Percentiles rank a stretch among this genome's conserved stretches.
These are phyloP conservation scores for Rhodotorula mucilaginosa DNA, from an alignment of 1,284 basidiomycete species.

Conservation along the genomic window DNA sequence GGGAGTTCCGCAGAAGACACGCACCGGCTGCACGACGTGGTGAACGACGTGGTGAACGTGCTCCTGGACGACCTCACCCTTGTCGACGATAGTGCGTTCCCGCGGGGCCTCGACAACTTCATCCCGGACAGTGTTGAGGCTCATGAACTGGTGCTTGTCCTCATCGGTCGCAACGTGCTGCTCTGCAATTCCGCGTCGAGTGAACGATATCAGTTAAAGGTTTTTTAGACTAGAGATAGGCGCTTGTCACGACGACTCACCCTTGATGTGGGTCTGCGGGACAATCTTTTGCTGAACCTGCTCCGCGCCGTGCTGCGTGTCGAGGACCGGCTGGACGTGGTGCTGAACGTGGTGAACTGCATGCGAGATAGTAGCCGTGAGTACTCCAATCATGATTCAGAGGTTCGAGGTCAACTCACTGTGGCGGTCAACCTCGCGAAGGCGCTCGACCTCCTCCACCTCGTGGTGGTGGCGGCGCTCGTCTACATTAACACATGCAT, in stretches of 20 bases:
- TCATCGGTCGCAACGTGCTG: slow-evolving; percentile 45
- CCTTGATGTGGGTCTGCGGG: slow-evolving; percentile 44
- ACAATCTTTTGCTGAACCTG: slow-evolving; percentile 43
- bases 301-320: slow-evolving; percentile 47
- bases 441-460: slow-evolving; percentile 48
- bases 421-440: slow-evolving; percentile 48
- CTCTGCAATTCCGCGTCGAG: not conserved
- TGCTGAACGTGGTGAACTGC: slow-evolving; percentile 32
- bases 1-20: not conserved
- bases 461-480: slow-evolving; percentile 48
- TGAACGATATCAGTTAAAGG: too few relatives aligned
- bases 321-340: slow-evolving; percentile 48
- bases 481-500: slow-evolving; percentile 1
- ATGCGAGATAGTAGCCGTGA: too few relatives aligned
- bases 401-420: not conserved
- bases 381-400: too few relatives aligned
- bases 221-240: too few relatives aligned
- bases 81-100: slow-evolving; percentile 47
- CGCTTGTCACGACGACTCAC: not conserved
- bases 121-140: slow-evolving; percentile 45
- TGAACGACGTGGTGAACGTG: slow-evolving; percentile 45
- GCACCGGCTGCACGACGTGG: slow-evolving; percentile 48
- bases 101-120: slow-evolving; percentile 38
- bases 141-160: slow-evolving; percentile 46
- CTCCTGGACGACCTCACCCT: slow-evolving; percentile 45